These are phyloP conservation scores for Ramularia collo-cygni DNA, from an alignment of 2,329 filamentous ascomycete species.

Conservation along the genomic window DNA sequence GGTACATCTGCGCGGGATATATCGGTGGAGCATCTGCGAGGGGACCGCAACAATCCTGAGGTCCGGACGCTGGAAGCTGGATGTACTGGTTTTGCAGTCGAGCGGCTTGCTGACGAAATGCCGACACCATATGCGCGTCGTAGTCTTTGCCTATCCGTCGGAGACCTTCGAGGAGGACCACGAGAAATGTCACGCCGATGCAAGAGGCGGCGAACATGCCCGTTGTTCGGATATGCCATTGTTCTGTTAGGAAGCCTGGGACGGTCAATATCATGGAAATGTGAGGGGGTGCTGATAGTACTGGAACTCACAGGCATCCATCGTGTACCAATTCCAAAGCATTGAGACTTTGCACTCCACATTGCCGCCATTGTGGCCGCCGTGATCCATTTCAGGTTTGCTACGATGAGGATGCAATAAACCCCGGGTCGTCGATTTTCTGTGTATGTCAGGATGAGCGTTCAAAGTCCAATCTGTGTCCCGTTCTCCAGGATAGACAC, in stretches of 20 bases:
- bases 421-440: too few species aligned
- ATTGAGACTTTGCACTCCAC: slow-evolving; percentile 36
- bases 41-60: background rate
- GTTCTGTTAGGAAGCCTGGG: slow-evolving; percentile 54
- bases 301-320: slow-evolving; percentile 50
- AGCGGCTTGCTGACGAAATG: background rate
- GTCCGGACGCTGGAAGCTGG: background rate
- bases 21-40: background rate
- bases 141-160: slow-evolving; percentile 66
- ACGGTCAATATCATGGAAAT: background rate
- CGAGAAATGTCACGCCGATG: slow-evolving; percentile 69
- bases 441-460: too few species aligned
- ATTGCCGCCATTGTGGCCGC: background rate
- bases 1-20: background rate
- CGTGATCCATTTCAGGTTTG: background rate
- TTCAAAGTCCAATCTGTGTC: too few species aligned
- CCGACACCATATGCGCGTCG: slow-evolving; percentile 42
- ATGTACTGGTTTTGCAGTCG: background rate
- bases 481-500: too few species aligned
- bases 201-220: slow-evolving; percentile 75
- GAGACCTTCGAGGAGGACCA: slow-evolving; percentile 64
- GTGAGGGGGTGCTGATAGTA: background rate
- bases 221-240: slow-evolving; percentile 63
- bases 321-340: slow-evolving; percentile 73
- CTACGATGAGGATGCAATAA: too few species aligned